Conservation (phyloP, 345 rosid genomes). For the Eucalyptus rudis region DNA sequence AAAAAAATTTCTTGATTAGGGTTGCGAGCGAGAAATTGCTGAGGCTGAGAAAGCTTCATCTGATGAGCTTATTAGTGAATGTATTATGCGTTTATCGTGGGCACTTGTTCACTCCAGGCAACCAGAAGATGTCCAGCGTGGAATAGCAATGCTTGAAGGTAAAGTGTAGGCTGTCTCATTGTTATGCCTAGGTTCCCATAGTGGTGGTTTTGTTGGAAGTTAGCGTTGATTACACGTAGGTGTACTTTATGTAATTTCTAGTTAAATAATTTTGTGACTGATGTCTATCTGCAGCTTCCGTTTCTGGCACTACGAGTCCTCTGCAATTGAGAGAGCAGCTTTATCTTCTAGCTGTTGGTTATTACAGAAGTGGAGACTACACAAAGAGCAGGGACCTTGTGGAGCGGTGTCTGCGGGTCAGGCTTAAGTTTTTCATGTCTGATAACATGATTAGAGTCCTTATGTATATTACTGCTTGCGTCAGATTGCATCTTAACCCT, state of each 20-base stretch:
- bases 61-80: slow-evolving; percentile 34
- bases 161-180: neutral
- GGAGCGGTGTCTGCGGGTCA: slow-evolving; percentile 59
- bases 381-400: slow-evolving; percentile 64
- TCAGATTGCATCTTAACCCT: neutral
- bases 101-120: slow-evolving; percentile 72
- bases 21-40: slow-evolving; percentile 61
- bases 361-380: slow-evolving; percentile 56
- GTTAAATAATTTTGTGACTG: neutral
- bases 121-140: slow-evolving; percentile 58
- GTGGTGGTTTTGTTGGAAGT: neutral
- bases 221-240: neutral
- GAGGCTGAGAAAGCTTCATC: slow-evolving; percentile 43
- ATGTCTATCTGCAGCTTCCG: slow-evolving; percentile 17
- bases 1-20: slow-evolving; percentile 11
- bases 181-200: neutral
- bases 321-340: slow-evolving; percentile 51
- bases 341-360: slow-evolving; percentile 79
- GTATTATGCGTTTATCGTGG: slow-evolving; percentile 72
- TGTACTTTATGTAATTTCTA: neutral
- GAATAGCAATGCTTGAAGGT: slow-evolving; percentile 89
- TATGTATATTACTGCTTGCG: neutral
- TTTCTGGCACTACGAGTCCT: slow-evolving; percentile 20
- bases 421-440: neutral
- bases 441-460: neutral